These are phyloP conservation scores for Solanum ossicruentum DNA, from an alignment of 257 asterid species.

Conservation along the genomic window DNA sequence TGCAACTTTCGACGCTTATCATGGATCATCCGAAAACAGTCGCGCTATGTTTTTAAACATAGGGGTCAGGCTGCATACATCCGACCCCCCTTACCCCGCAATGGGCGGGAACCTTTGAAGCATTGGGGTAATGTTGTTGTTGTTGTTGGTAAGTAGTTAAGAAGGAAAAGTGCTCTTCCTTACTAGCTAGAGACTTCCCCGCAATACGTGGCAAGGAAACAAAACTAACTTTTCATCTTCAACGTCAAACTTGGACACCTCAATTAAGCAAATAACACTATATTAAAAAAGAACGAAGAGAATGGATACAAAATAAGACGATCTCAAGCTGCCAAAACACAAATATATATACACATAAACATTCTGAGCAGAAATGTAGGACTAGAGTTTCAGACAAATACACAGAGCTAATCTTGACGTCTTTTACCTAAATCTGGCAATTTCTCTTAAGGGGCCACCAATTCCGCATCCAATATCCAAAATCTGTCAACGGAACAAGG, in stretches of 20 bases:
- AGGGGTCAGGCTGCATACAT: too few species aligned
- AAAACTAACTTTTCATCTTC: background rate
- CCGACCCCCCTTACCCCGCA: too few species aligned
- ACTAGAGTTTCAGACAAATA: background rate
- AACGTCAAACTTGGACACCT: background rate
- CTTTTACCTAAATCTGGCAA: conserved; percentile 2
- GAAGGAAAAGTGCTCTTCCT: background rate
- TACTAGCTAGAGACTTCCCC: background rate
- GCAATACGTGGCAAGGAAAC: background rate
- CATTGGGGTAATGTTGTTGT: too few species aligned
- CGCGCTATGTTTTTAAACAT: too few species aligned
- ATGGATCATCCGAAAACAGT: too few species aligned
- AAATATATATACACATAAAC: too few species aligned
- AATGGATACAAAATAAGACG: background rate
- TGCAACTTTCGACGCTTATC: too few species aligned
- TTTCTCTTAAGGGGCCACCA: conserved; percentile 9
- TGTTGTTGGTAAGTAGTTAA: background rate
- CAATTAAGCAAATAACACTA: background rate
- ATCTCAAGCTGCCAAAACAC: background rate
- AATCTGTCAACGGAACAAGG: background rate
- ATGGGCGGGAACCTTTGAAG: too few species aligned
- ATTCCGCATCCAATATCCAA: conserved; percentile 12
- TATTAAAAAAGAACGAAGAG: background rate
- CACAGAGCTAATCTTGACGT: background rate
- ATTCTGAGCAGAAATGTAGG: background rate